Percentiles rank a stretch among this genome's conserved stretches.
Evolutionary conservation across 208 protist genomes (phyloP).

Genomic region (Angomonas deanei): DNA sequence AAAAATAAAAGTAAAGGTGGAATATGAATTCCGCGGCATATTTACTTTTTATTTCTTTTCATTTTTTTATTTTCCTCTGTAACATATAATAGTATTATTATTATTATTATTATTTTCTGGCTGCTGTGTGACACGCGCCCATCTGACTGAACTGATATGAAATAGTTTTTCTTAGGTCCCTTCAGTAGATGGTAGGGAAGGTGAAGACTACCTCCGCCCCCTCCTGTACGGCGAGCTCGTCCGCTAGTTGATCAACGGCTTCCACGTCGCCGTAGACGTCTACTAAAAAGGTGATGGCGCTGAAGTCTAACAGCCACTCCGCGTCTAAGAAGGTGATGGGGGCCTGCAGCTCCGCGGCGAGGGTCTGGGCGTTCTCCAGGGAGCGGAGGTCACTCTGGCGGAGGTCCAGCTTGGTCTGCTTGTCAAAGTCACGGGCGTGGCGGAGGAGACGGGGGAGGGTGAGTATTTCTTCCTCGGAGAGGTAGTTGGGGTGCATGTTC

Average conservation of each 20-base stretch:
- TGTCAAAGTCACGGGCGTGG: slow-evolving; percentile 74
- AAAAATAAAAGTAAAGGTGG: slow-evolving; percentile 13
- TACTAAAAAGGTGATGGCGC: slow-evolving; percentile 77
- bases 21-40: background rate
- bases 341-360: slow-evolving; percentile 43
- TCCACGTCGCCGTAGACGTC: slow-evolving; percentile 49
- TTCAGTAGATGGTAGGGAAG: slow-evolving; percentile 38
- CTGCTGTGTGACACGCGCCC: too few species aligned
- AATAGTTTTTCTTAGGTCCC: background rate
- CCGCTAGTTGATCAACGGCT: slow-evolving; percentile 55
- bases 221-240: slow-evolving; percentile 61
- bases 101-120: too few species aligned
- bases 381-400: slow-evolving; percentile 58
- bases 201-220: slow-evolving; percentile 84
- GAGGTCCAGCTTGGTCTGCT: slow-evolving; percentile 66
- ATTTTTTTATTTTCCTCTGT: background rate
- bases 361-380: slow-evolving; percentile 41
- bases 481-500: slow-evolving; percentile 55
- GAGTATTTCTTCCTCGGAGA: slow-evolving; percentile 45
- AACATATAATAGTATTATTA: background rate
- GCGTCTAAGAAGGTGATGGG: slow-evolving; percentile 68
- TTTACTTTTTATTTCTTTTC: slow-evolving; percentile 11
- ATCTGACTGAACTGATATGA: too few species aligned
- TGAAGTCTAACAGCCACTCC: slow-evolving; percentile 81
- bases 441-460: slow-evolving; percentile 64